A percentile compares a stretch with the other conserved stretches of the same genome.
Evolutionary conservation across 2,329 filamentous ascomycete species (phyloP).

Genomic region (Trichophyton simii): DNA sequence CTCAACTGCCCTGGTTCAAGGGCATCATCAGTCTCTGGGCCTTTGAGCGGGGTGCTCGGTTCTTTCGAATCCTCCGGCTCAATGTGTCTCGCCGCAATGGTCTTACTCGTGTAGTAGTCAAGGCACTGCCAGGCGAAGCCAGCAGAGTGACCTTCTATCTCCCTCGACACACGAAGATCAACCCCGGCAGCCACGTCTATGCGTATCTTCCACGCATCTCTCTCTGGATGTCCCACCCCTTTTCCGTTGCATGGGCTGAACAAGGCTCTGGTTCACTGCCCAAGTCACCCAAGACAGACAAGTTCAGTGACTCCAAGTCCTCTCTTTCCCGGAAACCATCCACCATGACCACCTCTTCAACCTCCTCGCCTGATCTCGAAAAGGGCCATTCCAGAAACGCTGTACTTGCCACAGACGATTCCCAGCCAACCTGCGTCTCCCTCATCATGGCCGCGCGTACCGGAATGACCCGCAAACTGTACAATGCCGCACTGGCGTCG

Average conservation of each 20-base stretch:
- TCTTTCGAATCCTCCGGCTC: conserved; percentile 40
- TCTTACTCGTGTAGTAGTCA: conserved; percentile 41
- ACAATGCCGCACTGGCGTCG: conserved; percentile 41
- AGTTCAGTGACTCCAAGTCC: neutral
- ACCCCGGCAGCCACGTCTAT: conserved; percentile 48
- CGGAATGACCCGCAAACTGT: conserved; percentile 51
- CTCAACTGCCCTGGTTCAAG: conserved; percentile 30
- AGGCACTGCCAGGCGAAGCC: conserved; percentile 48
- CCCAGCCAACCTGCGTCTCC: conserved; percentile 34
- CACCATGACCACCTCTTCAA: conserved; percentile 1
- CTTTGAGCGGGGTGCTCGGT: conserved; percentile 34
- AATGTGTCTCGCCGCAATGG: conserved; percentile 40
- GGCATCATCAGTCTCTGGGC: conserved; percentile 29
- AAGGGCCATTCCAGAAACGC: conserved; percentile 19
- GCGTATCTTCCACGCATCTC: conserved; percentile 44
- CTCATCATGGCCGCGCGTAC: conserved; percentile 49
- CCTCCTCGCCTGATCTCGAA: conserved; percentile 18
- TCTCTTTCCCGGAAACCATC: neutral
- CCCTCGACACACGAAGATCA: conserved; percentile 40
- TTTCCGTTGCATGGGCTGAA: conserved; percentile 37
- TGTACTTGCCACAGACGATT: conserved; percentile 10
- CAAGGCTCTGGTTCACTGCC: conserved; percentile 20
- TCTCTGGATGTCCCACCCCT: conserved; percentile 38
- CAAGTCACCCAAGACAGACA: conserved; percentile 10
- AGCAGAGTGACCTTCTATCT: conserved; percentile 50